Evolutionary conservation across 2,329 filamentous ascomycete genomes (phyloP), one percentile per base, ranked within the genome.

Genomic region (Ilyonectria destructans): DNA sequence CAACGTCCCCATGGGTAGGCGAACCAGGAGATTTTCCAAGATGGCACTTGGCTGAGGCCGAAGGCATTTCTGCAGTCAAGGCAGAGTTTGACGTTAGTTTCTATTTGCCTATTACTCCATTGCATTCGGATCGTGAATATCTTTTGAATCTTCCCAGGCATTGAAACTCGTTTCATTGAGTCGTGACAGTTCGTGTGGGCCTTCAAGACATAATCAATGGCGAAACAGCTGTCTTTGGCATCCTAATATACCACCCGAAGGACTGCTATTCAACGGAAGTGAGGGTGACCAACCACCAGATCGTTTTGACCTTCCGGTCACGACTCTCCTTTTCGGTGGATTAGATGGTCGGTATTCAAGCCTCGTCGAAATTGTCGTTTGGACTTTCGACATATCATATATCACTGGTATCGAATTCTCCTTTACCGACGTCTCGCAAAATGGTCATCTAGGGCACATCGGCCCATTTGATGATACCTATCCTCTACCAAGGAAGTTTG

Each of bases 31-130:
- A 56, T 12, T 60, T 58, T 6, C 63, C 69, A 17, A 65, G 31
- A 43, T 68, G 67, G 69, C 67, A 29, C 21, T 37, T 71, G 35
- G 56, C 54, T 1, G 61, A 51, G 21, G 10, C 33, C 6, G 21
- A 58, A 35, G 58, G 54, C 4, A 40, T 72, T 45, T 54, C 37
- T 51, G 58, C 63, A 19, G 40, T 71, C n/a, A 61, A 63, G 23
- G 70, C 61, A 43, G 69, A 71, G 26, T 69, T 72, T 23, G 70
- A 72, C 52, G 69, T 69, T 3, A 21, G 62, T 62, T 54, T 40
- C 12, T 46, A 17, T 31, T 37, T 33, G 19, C 15, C 8, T 17
- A 5, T 19, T 21, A 12, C 29, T 23, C 26, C 6, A 33, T 15
- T 10, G 6, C 15, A 2, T 23, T 23, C 3, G 21, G 3, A 23